Base-by-base conservation (phyloP, 306 rosid genomes). In the Cajanus cajan region DNA sequence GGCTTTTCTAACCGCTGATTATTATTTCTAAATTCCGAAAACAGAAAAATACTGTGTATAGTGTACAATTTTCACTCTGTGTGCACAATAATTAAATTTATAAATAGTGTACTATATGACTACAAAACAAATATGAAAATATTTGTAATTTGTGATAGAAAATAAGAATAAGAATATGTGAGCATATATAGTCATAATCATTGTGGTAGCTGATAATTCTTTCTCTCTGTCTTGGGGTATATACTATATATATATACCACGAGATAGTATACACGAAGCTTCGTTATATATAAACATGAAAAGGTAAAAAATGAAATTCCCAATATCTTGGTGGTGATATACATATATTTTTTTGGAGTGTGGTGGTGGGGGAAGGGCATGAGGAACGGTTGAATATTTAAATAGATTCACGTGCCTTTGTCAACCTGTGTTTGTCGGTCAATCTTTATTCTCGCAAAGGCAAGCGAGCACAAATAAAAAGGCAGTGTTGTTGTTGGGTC, bases 381-480 rank as follows among this genome's bases (percentile, higher is more conserved):
- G 37, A 50, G 75, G 75, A 78, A 78, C 24, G 33, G 67, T 66
- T 24, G 67, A 40, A 37, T 82, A 84, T 78, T 82, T 88, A 78
- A 92, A 85, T 94, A 80, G 51, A 84, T 85, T 94, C 97, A 92
- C 96, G 97, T 94, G 94, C 90, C 85, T 73, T 88, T 84, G 91
- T 89, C 92, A 90, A 90, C 92, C 85, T 88, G 85, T 81, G 77
- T 82, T 85, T 90, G 96, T 92, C 90, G 97, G 97, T 90, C 96
- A 94, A 94, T 88, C 87, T 83, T 82, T 63, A 74, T 84, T 81
- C 57, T 54, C 64, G 15, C 73, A 71, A 44, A 47, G 12, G 40
- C 67, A 28, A 64, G 14, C 37, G 21, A 76, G 54, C 68, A 19
- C 79, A 84, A 86, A 78, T 82, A 73, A 57, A 83, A 78, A 68